Conservation (phyloP, 139 green algal species). For the Chlamydomonas eustigma region DNA sequence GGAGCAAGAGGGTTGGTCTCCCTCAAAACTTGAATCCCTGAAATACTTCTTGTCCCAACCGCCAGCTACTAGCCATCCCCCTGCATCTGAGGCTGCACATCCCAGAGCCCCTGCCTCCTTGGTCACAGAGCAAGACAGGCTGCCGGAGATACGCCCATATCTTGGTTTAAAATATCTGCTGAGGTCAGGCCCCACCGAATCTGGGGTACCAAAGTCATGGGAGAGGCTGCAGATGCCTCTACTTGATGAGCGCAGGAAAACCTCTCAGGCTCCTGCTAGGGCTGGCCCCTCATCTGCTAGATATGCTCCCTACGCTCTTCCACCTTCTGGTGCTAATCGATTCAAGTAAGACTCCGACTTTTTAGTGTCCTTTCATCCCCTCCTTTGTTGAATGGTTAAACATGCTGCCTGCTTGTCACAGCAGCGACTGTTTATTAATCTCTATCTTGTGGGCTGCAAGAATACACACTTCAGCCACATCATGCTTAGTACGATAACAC, state of each 20-base stretch:
- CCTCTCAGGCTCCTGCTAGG: not conserved
- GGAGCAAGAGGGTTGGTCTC: slow-evolving; percentile 10
- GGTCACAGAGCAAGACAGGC: not conserved
- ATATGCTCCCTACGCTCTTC: slow-evolving; percentile 4
- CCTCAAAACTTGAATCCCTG: slow-evolving; percentile 7
- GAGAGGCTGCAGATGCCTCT: not conserved
- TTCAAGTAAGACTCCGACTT: too few relatives aligned
- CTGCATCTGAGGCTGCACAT: not conserved
- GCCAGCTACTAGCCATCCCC: too few relatives aligned
- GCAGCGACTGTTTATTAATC: too few relatives aligned
- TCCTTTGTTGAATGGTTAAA: too few relatives aligned
- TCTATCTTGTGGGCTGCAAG: too few relatives aligned
- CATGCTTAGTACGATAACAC: too few relatives aligned
- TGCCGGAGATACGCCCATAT: not conserved
- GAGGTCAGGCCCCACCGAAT: not conserved
- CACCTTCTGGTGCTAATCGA: slow-evolving; percentile 1
- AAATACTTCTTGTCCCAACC: slow-evolving; percentile 5
- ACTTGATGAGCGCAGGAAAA: too few relatives aligned
- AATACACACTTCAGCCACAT: too few relatives aligned
- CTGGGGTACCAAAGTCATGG: not conserved
- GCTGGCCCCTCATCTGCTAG: not conserved
- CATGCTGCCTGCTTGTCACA: too few relatives aligned
- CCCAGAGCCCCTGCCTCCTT: not conserved
- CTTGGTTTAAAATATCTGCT: slow-evolving; percentile 17
- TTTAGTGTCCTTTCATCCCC: too few relatives aligned